Base-by-base conservation (phyloP, 2,329 filamentous ascomycete genomes). In the Hypocrella siamensis region DNA sequence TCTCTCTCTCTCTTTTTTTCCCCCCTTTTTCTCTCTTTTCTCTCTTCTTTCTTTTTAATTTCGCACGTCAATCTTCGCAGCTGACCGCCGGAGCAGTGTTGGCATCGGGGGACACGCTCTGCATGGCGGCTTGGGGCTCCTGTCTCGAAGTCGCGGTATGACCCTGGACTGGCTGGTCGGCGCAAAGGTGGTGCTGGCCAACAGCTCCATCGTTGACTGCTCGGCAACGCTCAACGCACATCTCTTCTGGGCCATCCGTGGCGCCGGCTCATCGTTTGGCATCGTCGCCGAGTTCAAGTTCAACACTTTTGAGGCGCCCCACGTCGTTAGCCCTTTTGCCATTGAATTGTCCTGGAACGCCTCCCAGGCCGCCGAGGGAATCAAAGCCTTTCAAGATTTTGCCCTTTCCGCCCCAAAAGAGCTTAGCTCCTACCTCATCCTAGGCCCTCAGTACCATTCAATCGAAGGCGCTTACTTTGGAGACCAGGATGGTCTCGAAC, bases 51-150 rank as follows among this genome's bases (percentile, higher is more conserved):
- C n/a, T n/a, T n/a, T n/a, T n/a, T n/a, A n/a, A n/a, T n/a, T n/a
- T n/a, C n/a, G n/a, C n/a, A n/a, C n/a, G n/a, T n/a, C n/a, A n/a
- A n/a, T n/a, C n/a, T n/a, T n/a, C n/a, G n/a, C n/a, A n/a, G n/a
- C n/a, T n/a, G n/a, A 12, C 21, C 21, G 8, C 8, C 12, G 21
- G 12, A 8, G 21, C 1, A 73, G 70, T 0, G 70, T 76, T 1
- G 72, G 73, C 4, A 62, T 76, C 7, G 70, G 67, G 3, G 73
- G 68, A 0, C 49, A 75, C 12, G 61, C 62, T 0, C 42, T 75
- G 0, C 70, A 69, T 1, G 71, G 70, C 19, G 71, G 70, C 1
- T 67, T 70, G 41, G 70, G 73, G 3, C 67, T 63, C 47, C 52
- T 77, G 4, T 64, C 57, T 12, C 63, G 66, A 0, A 52, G 54